Evolutionary conservation across 2,329 filamentous ascomycete species (phyloP), one percentile per base, ranked within the genome.

Genomic region (Geosmithia morbida): DNA sequence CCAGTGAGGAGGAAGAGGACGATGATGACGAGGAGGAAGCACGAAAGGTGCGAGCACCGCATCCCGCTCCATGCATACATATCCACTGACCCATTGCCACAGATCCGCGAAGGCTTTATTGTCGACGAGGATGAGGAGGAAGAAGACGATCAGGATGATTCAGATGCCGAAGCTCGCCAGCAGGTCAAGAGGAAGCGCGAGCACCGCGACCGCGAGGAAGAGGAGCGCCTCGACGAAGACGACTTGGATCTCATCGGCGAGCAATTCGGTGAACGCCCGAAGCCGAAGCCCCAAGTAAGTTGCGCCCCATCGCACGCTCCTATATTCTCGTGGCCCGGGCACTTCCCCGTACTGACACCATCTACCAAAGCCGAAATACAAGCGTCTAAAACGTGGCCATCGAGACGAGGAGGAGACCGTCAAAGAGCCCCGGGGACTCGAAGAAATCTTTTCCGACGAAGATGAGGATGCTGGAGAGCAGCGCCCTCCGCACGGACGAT

Each of bases 71-170:
- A 22, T 19, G n/a, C 3, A 8, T 17, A 13, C 3, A 8, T 17
- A 13, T 19, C 5, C 41, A 19, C 47, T 51, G 43, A 55, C 43
- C 50, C 26, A 17, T 4, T 39, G 30, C 11, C 11, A 20, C 57
- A 95, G 88, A 77, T 94, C 53, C 85, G 85, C 46, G 88, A 94
- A 69, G 90, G 89, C 22, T 98, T 97, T 67, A 96, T 98, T 54
- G 87, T 94, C 52, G 87, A 94, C 58, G 89, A 95, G 58, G 88
- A 90, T 51, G 84, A 87, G 48, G 84, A 86, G 50, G 84, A 83
- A 44, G 77, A 81, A 46, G 76, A 79, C 37, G 82, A 74, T 46
- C 22, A 26, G 22, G 76, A 75, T 55, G 77, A 79, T 37, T 67
- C 67, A 26, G 69, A 75, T 49, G 70, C 64, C 44, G 70, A 75